phyloP scores from a whole-genome alignment of 2,329 filamentous ascomycete genomes.

The Microdochium bolleyi region DNA sequence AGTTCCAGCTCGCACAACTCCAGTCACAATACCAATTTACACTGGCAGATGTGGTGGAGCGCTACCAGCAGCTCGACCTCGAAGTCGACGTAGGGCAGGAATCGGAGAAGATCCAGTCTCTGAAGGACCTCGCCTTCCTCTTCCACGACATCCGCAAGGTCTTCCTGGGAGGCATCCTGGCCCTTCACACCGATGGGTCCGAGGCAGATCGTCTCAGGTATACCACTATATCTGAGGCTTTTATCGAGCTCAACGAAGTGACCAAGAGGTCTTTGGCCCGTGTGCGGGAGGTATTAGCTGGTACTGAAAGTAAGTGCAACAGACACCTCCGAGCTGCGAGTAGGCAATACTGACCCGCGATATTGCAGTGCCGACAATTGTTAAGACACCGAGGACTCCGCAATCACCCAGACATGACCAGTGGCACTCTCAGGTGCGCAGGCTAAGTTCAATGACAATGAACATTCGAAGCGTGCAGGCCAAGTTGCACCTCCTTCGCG shows the following conservation, averaged over 20 bases:
- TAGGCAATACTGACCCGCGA: slow-evolving; percentile 3
- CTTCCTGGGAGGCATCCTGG: slow-evolving; percentile 80
- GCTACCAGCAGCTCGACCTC: slow-evolving; percentile 47
- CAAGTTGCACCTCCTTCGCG: slow-evolving; percentile 84
- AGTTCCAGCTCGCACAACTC: slow-evolving; percentile 81
- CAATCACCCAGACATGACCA: slow-evolving; percentile 72
- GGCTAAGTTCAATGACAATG: slow-evolving; percentile 80
- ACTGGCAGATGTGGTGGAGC: slow-evolving; percentile 62
- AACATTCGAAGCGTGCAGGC: slow-evolving; percentile 89
- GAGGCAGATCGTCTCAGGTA: slow-evolving; percentile 71
- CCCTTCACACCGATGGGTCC: slow-evolving; percentile 75
- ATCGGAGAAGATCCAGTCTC: slow-evolving; percentile 64
- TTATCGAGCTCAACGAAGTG: slow-evolving; percentile 55
- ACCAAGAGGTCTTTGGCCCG: slow-evolving; percentile 57
- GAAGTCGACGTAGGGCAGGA: slow-evolving; percentile 65
- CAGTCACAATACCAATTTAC: slow-evolving; percentile 83
- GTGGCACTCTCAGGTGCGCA: slow-evolving; percentile 78
- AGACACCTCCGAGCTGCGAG: neutral
- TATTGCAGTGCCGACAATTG: slow-evolving; percentile 32
- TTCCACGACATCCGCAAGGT: slow-evolving; percentile 77
- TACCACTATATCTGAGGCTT: slow-evolving; percentile 68
- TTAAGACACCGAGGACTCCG: slow-evolving; percentile 48
- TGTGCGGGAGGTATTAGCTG: slow-evolving; percentile 61
- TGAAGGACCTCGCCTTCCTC: slow-evolving; percentile 76
- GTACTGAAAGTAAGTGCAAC: slow-evolving; percentile 64